These are phyloP conservation scores for Fusarium nelsonii DNA, from an alignment of 2,329 filamentous ascomycete species.

Conservation along the genomic window DNA sequence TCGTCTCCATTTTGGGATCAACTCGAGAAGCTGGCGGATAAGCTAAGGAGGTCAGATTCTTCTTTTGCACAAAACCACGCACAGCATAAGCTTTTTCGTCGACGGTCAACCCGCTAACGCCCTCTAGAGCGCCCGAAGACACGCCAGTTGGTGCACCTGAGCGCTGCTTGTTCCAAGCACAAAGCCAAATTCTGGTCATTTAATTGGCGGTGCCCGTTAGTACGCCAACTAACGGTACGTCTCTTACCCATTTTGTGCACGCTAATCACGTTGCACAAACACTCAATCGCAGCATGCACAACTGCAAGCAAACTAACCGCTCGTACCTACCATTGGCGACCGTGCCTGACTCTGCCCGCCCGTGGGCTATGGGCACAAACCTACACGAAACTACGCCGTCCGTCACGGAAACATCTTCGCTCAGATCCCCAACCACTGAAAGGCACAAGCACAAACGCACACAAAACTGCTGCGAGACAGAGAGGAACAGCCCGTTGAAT, in stretches of 20 bases:
- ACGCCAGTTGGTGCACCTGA: slow-evolving; percentile 20
- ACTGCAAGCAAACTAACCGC: slow-evolving; percentile 8
- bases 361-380: slow-evolving; percentile 20
- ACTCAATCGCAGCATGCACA: slow-evolving; percentile 5
- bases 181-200: not conserved
- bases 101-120: slow-evolving; percentile 11
- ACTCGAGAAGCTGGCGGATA: slow-evolving; percentile 25
- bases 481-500: not conserved
- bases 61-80: slow-evolving; percentile 37
- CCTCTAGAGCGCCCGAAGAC: slow-evolving; percentile 10
- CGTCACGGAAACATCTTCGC: slow-evolving; percentile 27
- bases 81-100: slow-evolving; percentile 21
- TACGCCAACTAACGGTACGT: not conserved
- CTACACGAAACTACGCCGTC: slow-evolving; percentile 39
- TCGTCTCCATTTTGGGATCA: slow-evolving; percentile 35
- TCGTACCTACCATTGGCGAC: not conserved
- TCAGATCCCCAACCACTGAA: slow-evolving; percentile 3
- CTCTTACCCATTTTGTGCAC: slow-evolving; percentile 8
- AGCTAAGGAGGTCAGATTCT: slow-evolving; percentile 14
- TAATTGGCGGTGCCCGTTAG: slow-evolving; percentile 5
- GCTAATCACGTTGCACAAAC: slow-evolving; percentile 5
- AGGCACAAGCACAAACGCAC: slow-evolving; percentile 9
- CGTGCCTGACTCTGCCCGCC: slow-evolving; percentile 2
- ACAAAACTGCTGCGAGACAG: slow-evolving; percentile 27
- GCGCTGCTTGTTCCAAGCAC: not conserved